These are phyloP conservation scores for Ensete ventricosum DNA, from an alignment of 176 grass and related monocot species.

Conservation along the genomic window DNA sequence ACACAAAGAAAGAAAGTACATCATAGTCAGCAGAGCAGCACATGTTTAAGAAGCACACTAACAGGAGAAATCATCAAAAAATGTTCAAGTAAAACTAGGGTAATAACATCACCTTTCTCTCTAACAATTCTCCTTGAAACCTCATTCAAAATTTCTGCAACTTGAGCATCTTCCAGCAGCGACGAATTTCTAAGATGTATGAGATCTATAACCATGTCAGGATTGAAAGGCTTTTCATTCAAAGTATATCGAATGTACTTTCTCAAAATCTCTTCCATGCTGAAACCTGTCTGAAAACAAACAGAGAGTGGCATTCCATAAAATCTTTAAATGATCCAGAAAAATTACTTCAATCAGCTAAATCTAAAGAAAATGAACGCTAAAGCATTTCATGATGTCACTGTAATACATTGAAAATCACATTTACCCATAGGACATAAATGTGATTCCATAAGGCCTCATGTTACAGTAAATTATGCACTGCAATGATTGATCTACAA, in stretches of 20 bases:
- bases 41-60: neutral
- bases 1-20: neutral
- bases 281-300: slow-evolving; percentile 76
- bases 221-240: slow-evolving; percentile 83
- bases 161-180: slow-evolving; percentile 62
- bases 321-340: neutral
- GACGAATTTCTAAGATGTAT: slow-evolving; percentile 87
- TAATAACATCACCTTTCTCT: slow-evolving; percentile 54
- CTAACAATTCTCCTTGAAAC: slow-evolving; percentile 83
- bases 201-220: slow-evolving; percentile 59
- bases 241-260: slow-evolving; percentile 91
- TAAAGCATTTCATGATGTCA: neutral
- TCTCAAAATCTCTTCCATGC: slow-evolving; percentile 77
- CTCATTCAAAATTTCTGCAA: slow-evolving; percentile 86
- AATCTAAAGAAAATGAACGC: slow-evolving; percentile 4
- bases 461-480: too few species aligned
- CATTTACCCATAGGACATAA: neutral
- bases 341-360: neutral
- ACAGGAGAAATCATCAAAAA: neutral
- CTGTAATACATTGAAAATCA: neutral
- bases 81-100: neutral
- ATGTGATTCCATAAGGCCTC: too few species aligned
- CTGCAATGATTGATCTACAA: too few species aligned
- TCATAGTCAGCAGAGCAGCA: neutral
- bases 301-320: slow-evolving; percentile 13